Evolutionary conservation across 192 early-diverging fungal genomes (phyloP).

Genomic region (Umbelopsis isabellina): DNA sequence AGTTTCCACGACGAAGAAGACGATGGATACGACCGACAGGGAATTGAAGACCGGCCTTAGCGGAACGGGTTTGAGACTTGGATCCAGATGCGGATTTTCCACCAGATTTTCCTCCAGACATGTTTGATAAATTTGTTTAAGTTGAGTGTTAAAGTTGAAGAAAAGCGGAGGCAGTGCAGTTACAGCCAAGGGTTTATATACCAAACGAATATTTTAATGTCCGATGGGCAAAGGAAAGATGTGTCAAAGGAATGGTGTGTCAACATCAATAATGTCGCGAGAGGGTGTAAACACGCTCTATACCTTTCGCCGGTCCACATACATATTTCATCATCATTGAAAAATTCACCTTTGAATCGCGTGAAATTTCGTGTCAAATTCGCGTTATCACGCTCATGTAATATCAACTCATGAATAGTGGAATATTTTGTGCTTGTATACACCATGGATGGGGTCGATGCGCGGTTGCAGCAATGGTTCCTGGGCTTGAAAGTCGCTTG

Average conservation of each 20-base stretch:
- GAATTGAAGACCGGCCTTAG: constrained; percentile 94
- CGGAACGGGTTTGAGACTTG: constrained; percentile 76
- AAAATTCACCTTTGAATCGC: background rate
- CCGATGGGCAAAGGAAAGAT: background rate
- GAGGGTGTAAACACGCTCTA: background rate
- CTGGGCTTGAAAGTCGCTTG: background rate
- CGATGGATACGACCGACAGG: constrained; percentile 97
- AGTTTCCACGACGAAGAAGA: constrained; percentile 92
- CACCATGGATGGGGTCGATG: background rate
- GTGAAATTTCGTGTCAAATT: constrained; percentile 24
- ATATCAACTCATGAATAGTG: constrained; percentile 4
- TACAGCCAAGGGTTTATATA: constrained; percentile 16
- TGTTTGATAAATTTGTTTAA: constrained; percentile 34
- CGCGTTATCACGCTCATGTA: constrained; percentile 13
- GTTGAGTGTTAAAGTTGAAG: constrained; percentile 26
- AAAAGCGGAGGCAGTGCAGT: constrained; percentile 19
- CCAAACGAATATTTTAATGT: background rate
- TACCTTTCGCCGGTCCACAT: background rate
- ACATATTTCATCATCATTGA: background rate
- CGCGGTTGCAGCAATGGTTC: background rate
- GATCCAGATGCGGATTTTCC: constrained; percentile 51
- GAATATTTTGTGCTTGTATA: background rate
- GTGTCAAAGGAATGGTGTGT: background rate
- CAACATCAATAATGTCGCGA: background rate
- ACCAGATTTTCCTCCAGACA: constrained; percentile 57